Evolutionary conservation across 78 protist genomes (phyloP), one percentile per base, ranked within the genome.

Genomic region (Planoprotostelium fungivorum): DNA sequence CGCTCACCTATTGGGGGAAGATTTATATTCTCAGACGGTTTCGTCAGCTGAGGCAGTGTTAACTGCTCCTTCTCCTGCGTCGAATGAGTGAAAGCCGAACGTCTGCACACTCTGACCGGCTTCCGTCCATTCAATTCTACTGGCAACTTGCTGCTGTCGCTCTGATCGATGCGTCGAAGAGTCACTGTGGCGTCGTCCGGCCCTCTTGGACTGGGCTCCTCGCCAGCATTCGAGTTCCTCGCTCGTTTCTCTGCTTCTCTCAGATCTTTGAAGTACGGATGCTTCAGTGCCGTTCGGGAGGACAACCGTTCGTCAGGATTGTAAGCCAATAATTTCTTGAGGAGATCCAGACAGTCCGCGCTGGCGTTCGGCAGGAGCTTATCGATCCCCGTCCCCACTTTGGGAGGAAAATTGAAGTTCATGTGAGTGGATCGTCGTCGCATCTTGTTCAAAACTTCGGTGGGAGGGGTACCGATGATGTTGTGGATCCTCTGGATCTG

Each of bases 391-490:
- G 91, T 91, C 37, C 95, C 96, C 37, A 37, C 87, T 86, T 93
- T 89, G 84, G 10, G 51, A 29, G 97, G 96, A 89, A 97, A 97
- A 84, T 95, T 88, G 91, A 96, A 93, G 87, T 91, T 92, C 85
- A 97, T 96, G 90, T 96, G 98, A 25, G 95, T 29, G 16, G 93
- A 35, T n/a, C 94, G 91, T 85, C 88, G 36, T 84, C 89, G 92
- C 39, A 97, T 85, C 93, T 93, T 90, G 39, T 0, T 92, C 10
- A 96, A 85, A n/a, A 91, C 37, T 28, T 94, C 93, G n/a, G 0
- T 0, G 29, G 89, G 39, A 1, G 99, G 99, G 0, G 99, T 97
- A 25, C 99, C 99, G n/a, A 96, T 31, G 36, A 98, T 94, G 37
- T 83, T 38, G 93, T 98, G 99, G 83, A 98, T 96, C 87, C 91